Percentiles rank a stretch among this genome's conserved stretches.
These are phyloP conservation scores for Beauveria pseudobassiana DNA, from an alignment of 2,329 filamentous ascomycete genomes.

Conservation along the genomic window DNA sequence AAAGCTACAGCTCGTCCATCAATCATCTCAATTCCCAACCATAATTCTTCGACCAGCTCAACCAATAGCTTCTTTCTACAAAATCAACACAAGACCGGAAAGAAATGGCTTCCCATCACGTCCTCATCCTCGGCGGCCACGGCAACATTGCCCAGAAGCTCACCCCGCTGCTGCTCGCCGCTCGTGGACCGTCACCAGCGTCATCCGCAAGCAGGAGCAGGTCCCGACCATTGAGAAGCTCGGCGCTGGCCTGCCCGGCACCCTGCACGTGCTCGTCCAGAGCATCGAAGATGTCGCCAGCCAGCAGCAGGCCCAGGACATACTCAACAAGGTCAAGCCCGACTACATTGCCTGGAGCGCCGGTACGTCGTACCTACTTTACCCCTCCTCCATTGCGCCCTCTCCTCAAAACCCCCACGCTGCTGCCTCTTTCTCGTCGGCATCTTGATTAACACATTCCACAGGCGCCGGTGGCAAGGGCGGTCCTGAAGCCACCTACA, in stretches of 20 bases:
- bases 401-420: neutral
- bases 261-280: constrained; percentile 60
- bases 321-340: constrained; percentile 53
- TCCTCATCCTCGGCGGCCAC: constrained; percentile 74
- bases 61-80: too few relatives aligned
- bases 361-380: constrained; percentile 32
- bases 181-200: constrained; percentile 69
- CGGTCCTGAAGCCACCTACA: constrained; percentile 46
- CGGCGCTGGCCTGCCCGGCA: constrained; percentile 50
- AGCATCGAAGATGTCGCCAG: constrained; percentile 65
- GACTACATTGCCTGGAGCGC: constrained; percentile 65
- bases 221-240: constrained; percentile 55
- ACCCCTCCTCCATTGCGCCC: neutral
- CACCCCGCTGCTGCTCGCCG: constrained; percentile 69
- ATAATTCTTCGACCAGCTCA: too few relatives aligned
- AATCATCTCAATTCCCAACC: neutral
- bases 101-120: constrained; percentile 34
- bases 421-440: too few relatives aligned
- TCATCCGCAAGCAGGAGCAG: constrained; percentile 69
- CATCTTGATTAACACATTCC: too few relatives aligned
- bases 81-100: neutral
- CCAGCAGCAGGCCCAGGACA: constrained; percentile 50
- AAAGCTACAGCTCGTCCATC: too few relatives aligned
- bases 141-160: constrained; percentile 70
- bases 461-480: constrained; percentile 52